Evolutionary conservation across 2,329 filamentous ascomycete genomes (phyloP).

Genomic region (Neophaeococcomyces mojaviensis): DNA sequence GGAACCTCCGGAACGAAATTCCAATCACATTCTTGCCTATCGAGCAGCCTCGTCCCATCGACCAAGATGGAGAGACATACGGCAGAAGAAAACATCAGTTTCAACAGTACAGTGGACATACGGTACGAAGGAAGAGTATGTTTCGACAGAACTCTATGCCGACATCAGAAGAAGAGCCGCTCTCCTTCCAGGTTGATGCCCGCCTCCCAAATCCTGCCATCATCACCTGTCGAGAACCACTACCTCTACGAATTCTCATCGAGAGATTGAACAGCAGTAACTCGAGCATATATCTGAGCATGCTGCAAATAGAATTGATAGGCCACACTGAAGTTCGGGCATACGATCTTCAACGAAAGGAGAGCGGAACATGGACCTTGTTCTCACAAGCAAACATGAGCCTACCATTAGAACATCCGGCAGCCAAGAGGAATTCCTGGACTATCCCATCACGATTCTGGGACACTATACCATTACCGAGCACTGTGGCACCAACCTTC

Average conservation of each 20-base stretch:
- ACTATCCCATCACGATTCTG: slow-evolving; percentile 60
- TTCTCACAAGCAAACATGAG: slow-evolving; percentile 63
- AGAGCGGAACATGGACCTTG: slow-evolving; percentile 69
- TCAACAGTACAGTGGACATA: slow-evolving; percentile 23
- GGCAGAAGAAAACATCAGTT: slow-evolving; percentile 66
- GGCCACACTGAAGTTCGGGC: slow-evolving; percentile 73
- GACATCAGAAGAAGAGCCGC: slow-evolving; percentile 28
- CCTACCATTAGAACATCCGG: slow-evolving; percentile 57
- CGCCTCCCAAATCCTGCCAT: slow-evolving; percentile 80
- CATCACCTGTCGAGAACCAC: slow-evolving; percentile 76
- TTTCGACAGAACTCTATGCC: slow-evolving; percentile 42
- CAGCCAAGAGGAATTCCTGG: slow-evolving; percentile 57
- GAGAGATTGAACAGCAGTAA: slow-evolving; percentile 64
- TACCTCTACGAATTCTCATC: slow-evolving; percentile 72
- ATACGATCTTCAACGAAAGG: slow-evolving; percentile 63
- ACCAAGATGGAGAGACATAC: slow-evolving; percentile 69
- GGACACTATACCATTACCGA: slow-evolving; percentile 65
- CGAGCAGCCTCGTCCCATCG: slow-evolving; percentile 68
- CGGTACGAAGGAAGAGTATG: slow-evolving; percentile 48
- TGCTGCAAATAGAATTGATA: slow-evolving; percentile 73
- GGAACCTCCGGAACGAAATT: slow-evolving; percentile 60
- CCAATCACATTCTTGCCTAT: slow-evolving; percentile 82
- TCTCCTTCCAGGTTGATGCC: slow-evolving; percentile 68
- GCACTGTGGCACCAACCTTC: slow-evolving; percentile 80
- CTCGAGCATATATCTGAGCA: slow-evolving; percentile 67